Conservation (phyloP, 2,329 filamentous ascomycete genomes). For the Fusarium hainanense region DNA sequence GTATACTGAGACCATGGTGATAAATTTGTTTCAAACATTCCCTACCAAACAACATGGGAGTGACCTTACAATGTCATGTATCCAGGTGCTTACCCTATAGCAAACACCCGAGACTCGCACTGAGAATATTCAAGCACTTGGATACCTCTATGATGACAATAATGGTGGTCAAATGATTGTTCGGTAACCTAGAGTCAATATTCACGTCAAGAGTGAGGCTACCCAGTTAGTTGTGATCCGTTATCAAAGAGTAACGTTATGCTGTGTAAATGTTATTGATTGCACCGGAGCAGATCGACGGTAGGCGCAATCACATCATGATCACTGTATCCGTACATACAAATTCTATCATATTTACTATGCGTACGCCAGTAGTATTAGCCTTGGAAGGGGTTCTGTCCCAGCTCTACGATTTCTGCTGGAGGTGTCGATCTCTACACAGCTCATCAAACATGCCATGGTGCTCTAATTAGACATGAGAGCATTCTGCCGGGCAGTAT, state of each 20-base stretch:
- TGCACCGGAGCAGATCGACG: neutral
- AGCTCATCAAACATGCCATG: constrained; percentile 21
- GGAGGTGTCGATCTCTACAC: constrained; percentile 22
- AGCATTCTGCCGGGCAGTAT: neutral
- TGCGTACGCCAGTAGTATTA: neutral
- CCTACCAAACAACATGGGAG: neutral
- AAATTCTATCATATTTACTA: neutral
- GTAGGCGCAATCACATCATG: neutral
- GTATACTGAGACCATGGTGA: neutral
- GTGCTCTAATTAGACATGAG: constrained; percentile 24
- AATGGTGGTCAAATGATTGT: neutral
- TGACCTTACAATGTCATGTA: neutral
- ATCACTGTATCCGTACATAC: neutral
- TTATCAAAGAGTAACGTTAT: neutral
- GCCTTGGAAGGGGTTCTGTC: neutral
- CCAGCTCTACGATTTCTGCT: neutral
- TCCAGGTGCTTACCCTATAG: constrained; percentile 1
- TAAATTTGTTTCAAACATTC: neutral
- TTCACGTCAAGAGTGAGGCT: neutral
- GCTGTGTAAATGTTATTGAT: neutral
- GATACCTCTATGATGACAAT: neutral
- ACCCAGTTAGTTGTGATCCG: neutral
- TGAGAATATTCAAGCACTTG: neutral
- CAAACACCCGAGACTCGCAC: neutral
- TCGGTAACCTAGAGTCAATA: neutral